These are phyloP conservation scores for Maudiozyma serrabonitensis DNA, from an alignment of 805 yeast genomes.

Conservation along the genomic window DNA sequence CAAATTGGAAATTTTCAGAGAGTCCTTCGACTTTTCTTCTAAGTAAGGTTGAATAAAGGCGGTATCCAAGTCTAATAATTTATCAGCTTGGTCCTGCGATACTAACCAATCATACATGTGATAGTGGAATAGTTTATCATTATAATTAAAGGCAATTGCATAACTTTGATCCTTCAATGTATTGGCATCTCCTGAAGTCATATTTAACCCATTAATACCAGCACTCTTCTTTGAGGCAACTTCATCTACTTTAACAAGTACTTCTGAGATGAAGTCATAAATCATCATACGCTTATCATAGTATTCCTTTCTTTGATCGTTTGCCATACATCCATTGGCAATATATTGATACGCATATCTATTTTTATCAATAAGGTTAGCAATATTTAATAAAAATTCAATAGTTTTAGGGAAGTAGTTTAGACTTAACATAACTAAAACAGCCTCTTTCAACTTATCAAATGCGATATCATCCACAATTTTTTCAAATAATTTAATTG, in stretches of 20 bases:
- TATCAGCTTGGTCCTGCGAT: conserved; percentile 63
- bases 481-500: conserved; percentile 66
- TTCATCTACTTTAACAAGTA: conserved; percentile 63
- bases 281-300: conserved; percentile 47
- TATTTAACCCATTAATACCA: background rate
- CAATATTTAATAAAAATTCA: conserved; percentile 68
- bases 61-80: conserved; percentile 70
- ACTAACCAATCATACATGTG: conserved; percentile 90
- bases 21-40: conserved; percentile 52
- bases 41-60: conserved; percentile 72
- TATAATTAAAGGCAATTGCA: conserved; percentile 57
- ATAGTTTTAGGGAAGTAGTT: conserved; percentile 81
- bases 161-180: conserved; percentile 66
- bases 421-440: conserved; percentile 64
- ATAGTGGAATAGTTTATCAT: conserved; percentile 83
- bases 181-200: conserved; percentile 21
- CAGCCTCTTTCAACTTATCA: conserved; percentile 75
- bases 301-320: conserved; percentile 42
- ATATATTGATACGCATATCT: conserved; percentile 49
- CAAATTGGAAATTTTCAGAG: conserved; percentile 67
- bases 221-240: conserved; percentile 37
- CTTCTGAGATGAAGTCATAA: conserved; percentile 66
- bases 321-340: conserved; percentile 39
- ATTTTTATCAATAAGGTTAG: conserved; percentile 55
- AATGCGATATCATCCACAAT: conserved; percentile 69